phyloP scores from a whole-genome alignment of 2,329 filamentous ascomycete species.

The Colletotrichum ledebouriae region DNA sequence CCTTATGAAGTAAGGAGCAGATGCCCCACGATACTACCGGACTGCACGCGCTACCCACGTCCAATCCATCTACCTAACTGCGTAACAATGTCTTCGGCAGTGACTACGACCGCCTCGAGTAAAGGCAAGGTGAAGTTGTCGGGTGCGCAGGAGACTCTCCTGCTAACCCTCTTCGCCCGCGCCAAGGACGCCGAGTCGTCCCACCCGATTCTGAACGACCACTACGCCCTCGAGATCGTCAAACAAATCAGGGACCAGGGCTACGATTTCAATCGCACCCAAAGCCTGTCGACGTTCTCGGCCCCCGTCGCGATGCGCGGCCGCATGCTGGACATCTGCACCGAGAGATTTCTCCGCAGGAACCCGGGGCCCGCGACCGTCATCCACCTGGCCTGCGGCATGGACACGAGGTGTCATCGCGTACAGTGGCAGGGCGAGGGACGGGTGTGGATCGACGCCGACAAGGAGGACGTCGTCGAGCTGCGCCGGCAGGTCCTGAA shows the following conservation, averaged over 20 bases:
- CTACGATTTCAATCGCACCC: conserved; percentile 33
- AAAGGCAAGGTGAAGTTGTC: conserved; percentile 35
- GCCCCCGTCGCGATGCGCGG: conserved; percentile 23
- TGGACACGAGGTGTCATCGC: conserved; percentile 49
- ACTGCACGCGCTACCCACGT: accelerated
- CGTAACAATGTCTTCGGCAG: conserved; percentile 11
- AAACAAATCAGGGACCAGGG: conserved; percentile 24
- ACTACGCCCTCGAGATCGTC: conserved; percentile 35
- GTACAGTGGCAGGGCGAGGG: conserved; percentile 39
- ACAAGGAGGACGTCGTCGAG: conserved; percentile 52
- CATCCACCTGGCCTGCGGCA: conserved; percentile 50
- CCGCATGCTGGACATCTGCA: conserved; percentile 45
- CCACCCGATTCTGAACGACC: conserved; percentile 39
- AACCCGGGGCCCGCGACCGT: conserved; percentile 47
- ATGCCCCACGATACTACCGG: accelerated
- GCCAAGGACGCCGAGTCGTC: conserved; percentile 37
- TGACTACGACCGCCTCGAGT: conserved; percentile 7
- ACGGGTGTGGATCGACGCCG: conserved; percentile 52
- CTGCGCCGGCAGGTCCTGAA: conserved; percentile 48
- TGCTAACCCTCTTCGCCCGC: conserved; percentile 40
- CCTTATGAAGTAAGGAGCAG: not conserved
- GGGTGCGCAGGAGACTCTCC: conserved; percentile 42
- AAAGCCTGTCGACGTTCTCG: not conserved
- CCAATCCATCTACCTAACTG: not conserved
- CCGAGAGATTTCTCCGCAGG: conserved; percentile 45